These are phyloP conservation scores for Geotrichum candidum DNA, from an alignment of 1,139 yeast species.

Conservation along the genomic window DNA sequence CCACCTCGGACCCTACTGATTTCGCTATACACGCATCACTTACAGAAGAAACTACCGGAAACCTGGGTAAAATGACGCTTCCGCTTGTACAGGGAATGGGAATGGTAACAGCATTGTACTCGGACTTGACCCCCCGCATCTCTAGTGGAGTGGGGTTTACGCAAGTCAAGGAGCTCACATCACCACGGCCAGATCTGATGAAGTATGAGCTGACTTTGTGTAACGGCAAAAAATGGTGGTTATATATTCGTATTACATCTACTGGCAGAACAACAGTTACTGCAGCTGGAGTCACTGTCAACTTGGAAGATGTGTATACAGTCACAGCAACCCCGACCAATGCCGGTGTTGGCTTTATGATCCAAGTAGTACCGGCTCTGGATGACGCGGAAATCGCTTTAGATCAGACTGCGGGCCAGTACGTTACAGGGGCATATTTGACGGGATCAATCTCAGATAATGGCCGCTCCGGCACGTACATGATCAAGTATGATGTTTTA, in stretches of 20 bases:
- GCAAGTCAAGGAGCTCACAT: slow-evolving; percentile 33
- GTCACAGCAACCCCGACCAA: slow-evolving; percentile 18
- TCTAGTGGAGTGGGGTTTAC: slow-evolving; percentile 51
- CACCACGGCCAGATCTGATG: slow-evolving; percentile 32
- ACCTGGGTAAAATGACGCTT: slow-evolving; percentile 25
- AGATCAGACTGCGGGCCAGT: slow-evolving; percentile 58
- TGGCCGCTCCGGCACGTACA: slow-evolving; percentile 41
- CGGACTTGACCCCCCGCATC: slow-evolving; percentile 46
- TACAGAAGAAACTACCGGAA: slow-evolving; percentile 41
- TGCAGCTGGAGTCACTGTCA: slow-evolving; percentile 24
- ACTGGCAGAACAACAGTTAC: slow-evolving; percentile 36
- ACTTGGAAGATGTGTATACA: neutral
- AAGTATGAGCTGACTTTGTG: slow-evolving; percentile 55
- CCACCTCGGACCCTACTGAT: slow-evolving; percentile 31
- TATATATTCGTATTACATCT: slow-evolving; percentile 51
- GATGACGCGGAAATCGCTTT: slow-evolving; percentile 24
- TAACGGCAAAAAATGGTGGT: slow-evolving; percentile 49
- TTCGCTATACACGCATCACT: slow-evolving; percentile 52
- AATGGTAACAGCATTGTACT: slow-evolving; percentile 57
- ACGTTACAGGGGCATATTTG: slow-evolving; percentile 42
- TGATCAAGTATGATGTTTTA: slow-evolving; percentile 46
- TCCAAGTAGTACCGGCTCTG: slow-evolving; percentile 53
- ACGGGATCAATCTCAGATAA: slow-evolving; percentile 37
- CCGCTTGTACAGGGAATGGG: slow-evolving; percentile 74
- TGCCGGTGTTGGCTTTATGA: slow-evolving; percentile 42